Evolutionary conservation across 257 asterid genomes (phyloP).

Genomic region (Striga asiatica): DNA sequence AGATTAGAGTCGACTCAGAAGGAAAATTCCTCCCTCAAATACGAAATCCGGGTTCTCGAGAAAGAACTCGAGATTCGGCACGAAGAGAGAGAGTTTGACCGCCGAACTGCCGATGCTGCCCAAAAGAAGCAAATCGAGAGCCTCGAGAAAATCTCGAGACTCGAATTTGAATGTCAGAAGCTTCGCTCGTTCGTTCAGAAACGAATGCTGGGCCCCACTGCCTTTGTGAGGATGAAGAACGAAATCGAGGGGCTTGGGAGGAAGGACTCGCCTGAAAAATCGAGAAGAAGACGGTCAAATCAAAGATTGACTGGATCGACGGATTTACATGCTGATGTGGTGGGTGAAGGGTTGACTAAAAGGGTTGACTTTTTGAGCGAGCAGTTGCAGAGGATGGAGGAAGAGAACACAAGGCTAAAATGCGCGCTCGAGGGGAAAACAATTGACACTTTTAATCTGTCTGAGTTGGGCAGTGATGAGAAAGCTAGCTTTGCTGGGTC

Average conservation of each 20-base stretch:
- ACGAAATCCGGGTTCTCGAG: conserved; percentile 64
- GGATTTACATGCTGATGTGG: conserved; percentile 26
- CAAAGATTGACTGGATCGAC: conserved; percentile 21
- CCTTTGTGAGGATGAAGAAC: conserved; percentile 54
- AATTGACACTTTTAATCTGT: conserved; percentile 19
- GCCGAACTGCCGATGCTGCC: conserved; percentile 48
- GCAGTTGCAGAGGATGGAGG: background rate
- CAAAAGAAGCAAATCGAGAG: conserved; percentile 54
- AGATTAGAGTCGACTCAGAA: conserved; percentile 58
- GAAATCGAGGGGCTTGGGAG: conserved; percentile 44
- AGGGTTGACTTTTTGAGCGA: background rate
- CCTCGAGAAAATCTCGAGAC: conserved; percentile 39
- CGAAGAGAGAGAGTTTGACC: conserved; percentile 71
- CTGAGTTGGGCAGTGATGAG: conserved; percentile 55
- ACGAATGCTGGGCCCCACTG: conserved; percentile 71
- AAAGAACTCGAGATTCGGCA: conserved; percentile 73
- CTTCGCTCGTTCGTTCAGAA: conserved; percentile 61
- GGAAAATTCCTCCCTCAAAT: conserved; percentile 61
- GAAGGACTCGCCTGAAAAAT: conserved; percentile 30
- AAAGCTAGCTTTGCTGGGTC: conserved; percentile 52
- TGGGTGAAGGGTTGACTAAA: conserved; percentile 23
- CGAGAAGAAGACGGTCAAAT: conserved; percentile 43
- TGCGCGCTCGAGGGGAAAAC: background rate
- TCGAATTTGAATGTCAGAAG: conserved; percentile 72
- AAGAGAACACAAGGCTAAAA: background rate